Base-by-base conservation (phyloP, 768 basidiomycete species). In the Kockovaella imperatae region DNA sequence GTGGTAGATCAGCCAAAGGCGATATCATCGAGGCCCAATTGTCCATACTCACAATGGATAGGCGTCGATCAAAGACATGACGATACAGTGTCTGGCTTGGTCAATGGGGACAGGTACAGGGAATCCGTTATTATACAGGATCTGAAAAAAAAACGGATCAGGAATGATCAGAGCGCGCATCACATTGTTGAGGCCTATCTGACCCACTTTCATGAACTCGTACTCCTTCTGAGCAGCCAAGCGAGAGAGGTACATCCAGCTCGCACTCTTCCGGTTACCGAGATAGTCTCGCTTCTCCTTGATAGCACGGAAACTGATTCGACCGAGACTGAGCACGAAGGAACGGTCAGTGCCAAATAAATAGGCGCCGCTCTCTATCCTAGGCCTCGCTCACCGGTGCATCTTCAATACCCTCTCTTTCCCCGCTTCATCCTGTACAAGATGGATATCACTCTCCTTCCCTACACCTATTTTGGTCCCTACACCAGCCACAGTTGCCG, bases 201-300 rank as follows among this genome's bases (percentile, higher is more conserved):
- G 21, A 45, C 74, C 35, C 46, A 88, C 93, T 78, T 95, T 96
- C 87, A 99, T 93, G 71, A 97, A 99, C 1, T 87, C 88, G 80
- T 83, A 99, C 69, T 99, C 95, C 67, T 96, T 97, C 74, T 93
- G 84, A 7, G 95, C 95, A 15, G 91, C 84, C 38, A 99, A 73
- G 18, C 95, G 80, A 18, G 88, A 91, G 87, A 99, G 87, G 73
- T 96, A 97, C 90, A 97, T 95, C 95, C 95, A 99, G 15, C 87
- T 87, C 0, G 95, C 93, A 15, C 84, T 87, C 72, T 89, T 89
- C 34, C 95, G 80, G 71, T 90, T 93, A 20, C 91, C 88, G 47
- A 99, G 75, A 68, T 97, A 99, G 66, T 99, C 95, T 51, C 95
- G 77, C 67, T 97, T 97, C 60, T 83, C 79, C 73, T 99, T 99